These are phyloP conservation scores for Penicillium pancosmium DNA, from an alignment of 495 filamentous ascomycete genomes.

Conservation along the genomic window DNA sequence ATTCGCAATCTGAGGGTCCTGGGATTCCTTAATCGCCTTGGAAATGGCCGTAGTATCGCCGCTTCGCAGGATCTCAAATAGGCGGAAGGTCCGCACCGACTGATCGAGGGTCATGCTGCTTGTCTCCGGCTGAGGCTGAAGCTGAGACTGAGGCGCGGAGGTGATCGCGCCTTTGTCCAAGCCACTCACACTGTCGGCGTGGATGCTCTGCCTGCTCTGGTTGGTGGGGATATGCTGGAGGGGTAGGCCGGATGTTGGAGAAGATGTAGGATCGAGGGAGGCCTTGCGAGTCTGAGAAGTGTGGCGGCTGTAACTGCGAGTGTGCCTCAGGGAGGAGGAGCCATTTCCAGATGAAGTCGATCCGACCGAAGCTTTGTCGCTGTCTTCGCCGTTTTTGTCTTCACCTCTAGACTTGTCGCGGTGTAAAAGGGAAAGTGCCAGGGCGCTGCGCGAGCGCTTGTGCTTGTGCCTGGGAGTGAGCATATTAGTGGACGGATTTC, in stretches of 20 bases:
- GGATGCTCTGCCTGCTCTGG: conserved; percentile 21
- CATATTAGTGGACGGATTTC: conserved; percentile 33
- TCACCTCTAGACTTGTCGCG: conserved; percentile 52
- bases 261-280: conserved; percentile 27
- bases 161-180: conserved; percentile 29
- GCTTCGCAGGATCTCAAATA: conserved; percentile 88
- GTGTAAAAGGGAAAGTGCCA: conserved; percentile 55
- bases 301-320: conserved; percentile 37
- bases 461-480: conserved; percentile 38
- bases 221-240: conserved; percentile 32
- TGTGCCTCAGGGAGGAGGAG: conserved; percentile 30
- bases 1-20: conserved; percentile 44
- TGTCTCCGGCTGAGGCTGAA: conserved; percentile 29
- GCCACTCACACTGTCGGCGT: conserved; percentile 15
- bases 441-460: conserved; percentile 56
- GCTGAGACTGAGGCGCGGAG: conserved; percentile 20
- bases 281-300: conserved; percentile 25
- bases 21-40: conserved; percentile 77
- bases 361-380: conserved; percentile 34
- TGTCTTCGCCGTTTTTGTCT: conserved; percentile 34
- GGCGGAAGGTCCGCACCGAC: conserved; percentile 88
- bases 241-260: conserved; percentile 27
- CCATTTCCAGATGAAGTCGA: conserved; percentile 31
- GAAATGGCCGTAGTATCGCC: conserved; percentile 90
- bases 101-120: conserved; percentile 74